phyloP scores from a whole-genome alignment of 805 yeast species.

The Candida krabiensis region DNA sequence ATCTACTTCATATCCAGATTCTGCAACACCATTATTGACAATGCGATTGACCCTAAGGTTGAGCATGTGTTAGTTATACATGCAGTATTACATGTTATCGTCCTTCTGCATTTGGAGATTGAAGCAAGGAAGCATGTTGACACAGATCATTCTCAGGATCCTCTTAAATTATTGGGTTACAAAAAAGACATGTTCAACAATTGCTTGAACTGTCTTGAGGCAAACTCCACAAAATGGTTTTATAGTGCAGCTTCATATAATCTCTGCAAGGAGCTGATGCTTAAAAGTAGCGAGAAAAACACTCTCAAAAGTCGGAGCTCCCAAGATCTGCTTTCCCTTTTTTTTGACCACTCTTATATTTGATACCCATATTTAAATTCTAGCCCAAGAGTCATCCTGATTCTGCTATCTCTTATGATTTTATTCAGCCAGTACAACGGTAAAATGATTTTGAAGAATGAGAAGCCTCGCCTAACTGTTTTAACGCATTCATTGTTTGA shows the following conservation, averaged over 20 bases:
- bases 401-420: slow-evolving; percentile 1
- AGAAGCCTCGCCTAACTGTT: background rate
- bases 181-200: slow-evolving; percentile 15
- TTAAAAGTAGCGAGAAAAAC: slow-evolving; percentile 4
- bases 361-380: no score
- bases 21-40: slow-evolving; percentile 15
- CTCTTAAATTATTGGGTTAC: slow-evolving; percentile 10
- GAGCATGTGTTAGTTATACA: slow-evolving; percentile 30
- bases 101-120: slow-evolving; percentile 27
- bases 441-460: background rate
- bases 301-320: slow-evolving; percentile 4
- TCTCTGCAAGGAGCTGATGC: slow-evolving; percentile 21
- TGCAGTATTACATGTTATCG: slow-evolving; percentile 30
- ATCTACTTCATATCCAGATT: slow-evolving; percentile 18
- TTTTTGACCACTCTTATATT: slow-evolving; percentile 10
- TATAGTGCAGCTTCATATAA: slow-evolving; percentile 31
- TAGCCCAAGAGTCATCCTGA: no score
- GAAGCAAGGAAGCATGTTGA: slow-evolving; percentile 21
- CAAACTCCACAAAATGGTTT: slow-evolving; percentile 29
- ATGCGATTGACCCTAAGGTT: slow-evolving; percentile 14
- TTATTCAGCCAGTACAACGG: background rate
- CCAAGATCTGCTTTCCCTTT: slow-evolving; percentile 15
- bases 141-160: slow-evolving; percentile 4
- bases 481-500: background rate
- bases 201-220: slow-evolving; percentile 19